Conservation (phyloP, 352 stramenopile genomes). For the Phytophthora foliorum region DNA sequence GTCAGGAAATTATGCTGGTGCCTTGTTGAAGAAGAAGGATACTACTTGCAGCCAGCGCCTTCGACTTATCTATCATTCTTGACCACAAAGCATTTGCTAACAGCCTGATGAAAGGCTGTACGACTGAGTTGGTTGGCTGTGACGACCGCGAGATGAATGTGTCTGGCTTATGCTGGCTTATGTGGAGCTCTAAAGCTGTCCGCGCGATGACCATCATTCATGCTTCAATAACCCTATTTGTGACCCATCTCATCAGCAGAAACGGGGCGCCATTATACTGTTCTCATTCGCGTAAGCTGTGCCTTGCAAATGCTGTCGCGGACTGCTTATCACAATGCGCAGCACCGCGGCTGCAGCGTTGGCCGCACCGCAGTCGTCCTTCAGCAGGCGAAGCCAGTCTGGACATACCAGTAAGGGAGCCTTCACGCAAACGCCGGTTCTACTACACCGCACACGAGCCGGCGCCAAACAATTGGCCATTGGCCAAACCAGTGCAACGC, state of each 20-base stretch:
- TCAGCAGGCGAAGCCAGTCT: background rate
- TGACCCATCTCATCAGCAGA: slow-evolving; percentile 2
- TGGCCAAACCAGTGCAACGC: background rate
- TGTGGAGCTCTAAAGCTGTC: background rate
- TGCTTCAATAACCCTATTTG: background rate
- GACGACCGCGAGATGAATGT: background rate
- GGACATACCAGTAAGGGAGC: background rate
- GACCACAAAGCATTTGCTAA: background rate
- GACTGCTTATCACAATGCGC: background rate
- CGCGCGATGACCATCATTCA: background rate
- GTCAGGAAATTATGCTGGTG: background rate
- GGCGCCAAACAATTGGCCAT: background rate
- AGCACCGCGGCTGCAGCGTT: background rate
- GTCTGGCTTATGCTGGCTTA: too few species aligned
- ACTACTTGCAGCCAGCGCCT: background rate
- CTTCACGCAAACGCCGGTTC: background rate
- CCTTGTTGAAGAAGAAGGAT: background rate
- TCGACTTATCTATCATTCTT: background rate
- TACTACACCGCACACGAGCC: too few species aligned
- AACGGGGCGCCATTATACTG: background rate
- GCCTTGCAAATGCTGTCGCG: background rate
- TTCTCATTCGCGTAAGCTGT: background rate
- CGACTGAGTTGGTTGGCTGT: background rate
- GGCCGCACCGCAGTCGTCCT: background rate
- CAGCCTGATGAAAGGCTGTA: background rate